Percentiles rank a stretch among this genome's conserved stretches.
Conservation (phyloP, 345 rosid species). For the Brassica cretica region DNA sequence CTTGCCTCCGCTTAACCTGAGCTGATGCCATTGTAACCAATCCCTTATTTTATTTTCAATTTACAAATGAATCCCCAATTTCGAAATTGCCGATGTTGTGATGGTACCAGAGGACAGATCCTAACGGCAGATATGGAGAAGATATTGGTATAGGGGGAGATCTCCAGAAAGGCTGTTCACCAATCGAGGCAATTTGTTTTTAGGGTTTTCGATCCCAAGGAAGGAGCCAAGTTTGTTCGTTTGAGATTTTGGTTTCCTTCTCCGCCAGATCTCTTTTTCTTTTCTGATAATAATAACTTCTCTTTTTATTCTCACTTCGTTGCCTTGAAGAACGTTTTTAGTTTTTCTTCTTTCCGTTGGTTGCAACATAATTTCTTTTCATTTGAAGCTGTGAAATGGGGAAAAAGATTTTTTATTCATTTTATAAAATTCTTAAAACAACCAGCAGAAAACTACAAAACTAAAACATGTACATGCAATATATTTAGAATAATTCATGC, state of each 20-base stretch:
- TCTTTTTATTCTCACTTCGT: neutral
- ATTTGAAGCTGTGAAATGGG: neutral
- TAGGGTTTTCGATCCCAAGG: slow-evolving; percentile 36
- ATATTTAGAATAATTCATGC: neutral
- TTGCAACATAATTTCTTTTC: neutral
- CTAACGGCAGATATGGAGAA: neutral
- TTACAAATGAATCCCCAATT: slow-evolving; percentile 25
- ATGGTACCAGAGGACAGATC: too few species aligned
- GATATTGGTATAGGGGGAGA: neutral
- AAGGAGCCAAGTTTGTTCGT: slow-evolving; percentile 14
- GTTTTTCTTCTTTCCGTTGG: neutral
- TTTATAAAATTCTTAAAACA: neutral
- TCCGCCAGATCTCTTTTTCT: slow-evolving; percentile 32
- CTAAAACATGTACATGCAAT: neutral
- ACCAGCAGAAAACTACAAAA: neutral
- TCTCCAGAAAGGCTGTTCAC: slow-evolving; percentile 20
- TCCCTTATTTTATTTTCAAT: neutral
- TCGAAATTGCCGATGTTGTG: neutral
- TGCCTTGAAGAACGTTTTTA: slow-evolving; percentile 19
- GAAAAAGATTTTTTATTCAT: neutral
- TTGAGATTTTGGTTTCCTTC: slow-evolving; percentile 17
- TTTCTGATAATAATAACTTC: slow-evolving; percentile 4
- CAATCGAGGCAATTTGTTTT: slow-evolving; percentile 15
- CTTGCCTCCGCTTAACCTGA: slow-evolving; percentile 83
- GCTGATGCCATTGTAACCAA: slow-evolving; percentile 80